Evolutionary conservation across 495 filamentous ascomycete genomes (phyloP).

Genomic region (Aspergillus avenaceus): DNA sequence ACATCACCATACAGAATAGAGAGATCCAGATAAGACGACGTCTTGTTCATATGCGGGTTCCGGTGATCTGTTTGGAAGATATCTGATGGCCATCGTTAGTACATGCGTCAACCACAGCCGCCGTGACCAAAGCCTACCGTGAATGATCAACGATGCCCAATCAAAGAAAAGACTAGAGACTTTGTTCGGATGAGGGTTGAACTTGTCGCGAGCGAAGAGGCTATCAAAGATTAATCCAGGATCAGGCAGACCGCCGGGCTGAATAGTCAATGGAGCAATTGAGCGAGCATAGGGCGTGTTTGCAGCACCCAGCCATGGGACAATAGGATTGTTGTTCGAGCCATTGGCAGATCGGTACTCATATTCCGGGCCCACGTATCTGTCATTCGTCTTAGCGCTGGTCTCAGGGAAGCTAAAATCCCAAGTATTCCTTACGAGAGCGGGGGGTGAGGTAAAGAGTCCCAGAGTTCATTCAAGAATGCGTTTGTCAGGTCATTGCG

Average conservation of each 20-base stretch:
- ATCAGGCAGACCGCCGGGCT: slow-evolving; percentile 50
- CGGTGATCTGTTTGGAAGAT: slow-evolving; percentile 56
- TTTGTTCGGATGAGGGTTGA: slow-evolving; percentile 53
- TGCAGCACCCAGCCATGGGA: slow-evolving; percentile 52
- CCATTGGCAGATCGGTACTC: slow-evolving; percentile 70
- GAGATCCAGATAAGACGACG: slow-evolving; percentile 56
- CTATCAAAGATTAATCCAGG: slow-evolving; percentile 51
- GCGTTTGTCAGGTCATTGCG: slow-evolving; percentile 61
- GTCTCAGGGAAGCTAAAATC: background rate
- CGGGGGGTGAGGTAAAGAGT: slow-evolving; percentile 51
- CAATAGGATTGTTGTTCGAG: slow-evolving; percentile 59
- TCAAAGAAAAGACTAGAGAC: slow-evolving; percentile 58
- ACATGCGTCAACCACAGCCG: background rate
- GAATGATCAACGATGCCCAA: slow-evolving; percentile 55
- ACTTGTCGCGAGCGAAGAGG: slow-evolving; percentile 48
- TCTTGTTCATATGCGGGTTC: slow-evolving; percentile 50
- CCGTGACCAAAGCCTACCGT: slow-evolving; percentile 35
- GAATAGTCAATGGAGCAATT: slow-evolving; percentile 47
- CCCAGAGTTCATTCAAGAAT: slow-evolving; percentile 70
- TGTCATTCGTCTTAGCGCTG: slow-evolving; percentile 16
- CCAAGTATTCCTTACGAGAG: slow-evolving; percentile 37
- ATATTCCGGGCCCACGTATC: slow-evolving; percentile 62
- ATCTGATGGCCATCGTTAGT: slow-evolving; percentile 26
- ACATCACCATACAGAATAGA: slow-evolving; percentile 56
- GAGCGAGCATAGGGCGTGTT: slow-evolving; percentile 53